Conservation (phyloP, 306 rosid species). For the Sesbania bispinosa region DNA sequence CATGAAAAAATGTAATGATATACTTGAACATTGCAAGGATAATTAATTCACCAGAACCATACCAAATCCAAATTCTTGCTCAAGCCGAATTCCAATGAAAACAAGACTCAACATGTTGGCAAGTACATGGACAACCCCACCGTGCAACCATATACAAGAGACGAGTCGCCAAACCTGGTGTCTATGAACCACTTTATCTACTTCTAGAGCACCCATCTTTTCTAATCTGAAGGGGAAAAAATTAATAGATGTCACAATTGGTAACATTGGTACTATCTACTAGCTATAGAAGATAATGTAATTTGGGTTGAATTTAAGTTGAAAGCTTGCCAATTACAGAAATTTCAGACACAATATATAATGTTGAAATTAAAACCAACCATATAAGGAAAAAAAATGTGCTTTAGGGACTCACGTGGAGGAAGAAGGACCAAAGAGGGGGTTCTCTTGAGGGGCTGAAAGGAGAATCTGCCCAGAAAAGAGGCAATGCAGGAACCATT, state of each 20-base stretch:
- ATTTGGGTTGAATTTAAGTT: neutral
- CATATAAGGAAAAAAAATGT: neutral
- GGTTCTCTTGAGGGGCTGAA: conserved; percentile 82
- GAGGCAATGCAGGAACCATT: conserved; percentile 40
- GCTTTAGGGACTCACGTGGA: conserved; percentile 44
- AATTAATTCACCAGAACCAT: conserved; percentile 42
- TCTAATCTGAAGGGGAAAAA: conserved; percentile 39
- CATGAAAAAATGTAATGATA: neutral
- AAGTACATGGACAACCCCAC: conserved; percentile 75
- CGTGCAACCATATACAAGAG: conserved; percentile 81
- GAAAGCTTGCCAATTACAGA: neutral
- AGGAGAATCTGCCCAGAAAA: conserved; percentile 74
- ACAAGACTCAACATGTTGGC: conserved; percentile 85
- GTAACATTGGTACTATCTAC: neutral
- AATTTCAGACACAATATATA: neutral
- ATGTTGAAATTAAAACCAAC: neutral
- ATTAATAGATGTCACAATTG: neutral
- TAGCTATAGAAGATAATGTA: neutral
- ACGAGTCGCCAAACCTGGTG: conserved; percentile 76
- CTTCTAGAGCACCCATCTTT: conserved; percentile 78
- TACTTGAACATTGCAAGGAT: conserved; percentile 23
- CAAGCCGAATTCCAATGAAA: conserved; percentile 78
- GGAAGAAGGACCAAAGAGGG: conserved; percentile 83
- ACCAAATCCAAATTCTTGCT: conserved; percentile 95
- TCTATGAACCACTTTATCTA: conserved; percentile 44